These are phyloP conservation scores for Hondaea fermentalgiana DNA, from an alignment of 108 stramenopile species.

Conservation along the genomic window DNA sequence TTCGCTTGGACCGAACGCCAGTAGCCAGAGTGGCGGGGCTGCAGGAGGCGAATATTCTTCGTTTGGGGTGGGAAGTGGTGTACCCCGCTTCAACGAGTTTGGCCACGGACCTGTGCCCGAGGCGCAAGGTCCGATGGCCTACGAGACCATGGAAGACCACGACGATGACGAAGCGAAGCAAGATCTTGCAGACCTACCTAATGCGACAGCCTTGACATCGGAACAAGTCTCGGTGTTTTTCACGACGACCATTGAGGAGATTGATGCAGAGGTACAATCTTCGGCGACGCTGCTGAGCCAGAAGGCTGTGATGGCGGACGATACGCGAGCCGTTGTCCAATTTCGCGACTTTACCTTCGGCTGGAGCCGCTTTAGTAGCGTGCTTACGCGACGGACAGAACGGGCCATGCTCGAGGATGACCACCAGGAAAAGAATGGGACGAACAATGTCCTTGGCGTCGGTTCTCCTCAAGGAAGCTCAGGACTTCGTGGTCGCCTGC, in stretches of 20 bases:
- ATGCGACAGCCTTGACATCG: no score
- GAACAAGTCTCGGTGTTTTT: background rate
- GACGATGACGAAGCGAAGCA: no score
- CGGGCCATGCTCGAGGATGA: background rate
- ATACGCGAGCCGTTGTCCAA: background rate
- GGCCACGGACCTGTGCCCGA: no score
- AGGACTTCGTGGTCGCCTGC: background rate
- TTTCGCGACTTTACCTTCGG: background rate
- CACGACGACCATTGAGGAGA: background rate
- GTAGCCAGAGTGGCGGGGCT: no score
- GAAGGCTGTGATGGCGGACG: background rate
- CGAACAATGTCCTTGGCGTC: background rate
- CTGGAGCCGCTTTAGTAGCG: background rate
- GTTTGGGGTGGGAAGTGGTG: no score
- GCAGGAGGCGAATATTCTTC: no score
- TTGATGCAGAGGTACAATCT: background rate
- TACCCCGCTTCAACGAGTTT: no score
- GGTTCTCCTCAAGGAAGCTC: no score
- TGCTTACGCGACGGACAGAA: background rate
- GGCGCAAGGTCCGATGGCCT: no score
- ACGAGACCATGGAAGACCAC: no score
- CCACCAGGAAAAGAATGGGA: background rate
- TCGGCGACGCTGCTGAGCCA: background rate
- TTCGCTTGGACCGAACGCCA: no score
- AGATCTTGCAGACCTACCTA: no score